phyloP scores from a whole-genome alignment of 208 protist genomes.

The Leishmania mexicana region DNA sequence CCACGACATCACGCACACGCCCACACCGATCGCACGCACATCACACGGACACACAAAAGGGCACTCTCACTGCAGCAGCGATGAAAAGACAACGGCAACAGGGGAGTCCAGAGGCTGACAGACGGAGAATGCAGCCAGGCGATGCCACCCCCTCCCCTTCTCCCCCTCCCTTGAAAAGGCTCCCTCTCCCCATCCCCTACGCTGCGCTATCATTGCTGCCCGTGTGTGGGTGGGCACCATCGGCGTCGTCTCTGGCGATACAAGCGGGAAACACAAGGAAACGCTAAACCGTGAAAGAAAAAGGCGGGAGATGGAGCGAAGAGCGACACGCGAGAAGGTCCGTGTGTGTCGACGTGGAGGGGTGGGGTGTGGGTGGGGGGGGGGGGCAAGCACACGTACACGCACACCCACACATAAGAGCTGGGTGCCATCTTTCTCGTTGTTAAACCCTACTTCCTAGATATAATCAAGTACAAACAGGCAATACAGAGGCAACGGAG shows the following conservation, averaged over 20 bases:
- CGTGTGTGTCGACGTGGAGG: not conserved
- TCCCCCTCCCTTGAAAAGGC: not conserved
- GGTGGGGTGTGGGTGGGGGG: not conserved
- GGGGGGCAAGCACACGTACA: not conserved
- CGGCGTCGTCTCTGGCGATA: not conserved
- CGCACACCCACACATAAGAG: not conserved
- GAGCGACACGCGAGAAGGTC: not conserved
- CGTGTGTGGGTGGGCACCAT: not conserved
- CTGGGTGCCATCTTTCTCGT: not conserved
- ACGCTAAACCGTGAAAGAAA: not conserved
- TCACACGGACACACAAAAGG: not conserved
- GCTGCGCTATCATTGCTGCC: too few relatives aligned
- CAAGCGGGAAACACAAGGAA: not conserved
- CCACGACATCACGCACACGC: slow-evolving; percentile 5
- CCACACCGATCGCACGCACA: slow-evolving; percentile 4
- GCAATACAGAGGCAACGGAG: not conserved
- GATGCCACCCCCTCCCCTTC: not conserved
- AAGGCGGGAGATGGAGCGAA: not conserved
- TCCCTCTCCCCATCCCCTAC: too few relatives aligned
- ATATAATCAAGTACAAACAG: not conserved
- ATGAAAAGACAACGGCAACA: not conserved
- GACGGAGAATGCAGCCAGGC: not conserved
- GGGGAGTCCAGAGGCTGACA: not conserved
- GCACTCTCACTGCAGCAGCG: not conserved
- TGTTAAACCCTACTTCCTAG: not conserved